These are phyloP conservation scores for Agrocybe praecox DNA, from an alignment of 768 basidiomycete species.

Conservation along the genomic window DNA sequence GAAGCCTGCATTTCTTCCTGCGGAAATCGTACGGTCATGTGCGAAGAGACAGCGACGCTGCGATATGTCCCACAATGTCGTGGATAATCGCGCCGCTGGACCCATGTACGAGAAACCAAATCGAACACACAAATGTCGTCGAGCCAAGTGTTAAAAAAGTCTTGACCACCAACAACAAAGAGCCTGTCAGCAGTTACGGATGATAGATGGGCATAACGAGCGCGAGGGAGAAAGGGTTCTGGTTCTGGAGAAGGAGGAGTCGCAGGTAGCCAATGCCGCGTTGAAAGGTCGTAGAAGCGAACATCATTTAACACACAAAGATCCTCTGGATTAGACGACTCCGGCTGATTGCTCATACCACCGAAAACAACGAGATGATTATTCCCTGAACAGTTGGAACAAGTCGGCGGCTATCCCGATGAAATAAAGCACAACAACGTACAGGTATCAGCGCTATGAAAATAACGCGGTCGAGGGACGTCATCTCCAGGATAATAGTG, in stretches of 20 bases:
- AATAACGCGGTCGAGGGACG: slow-evolving; percentile 85
- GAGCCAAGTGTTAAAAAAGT: slow-evolving; percentile 90
- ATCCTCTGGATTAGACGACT: slow-evolving; percentile 72
- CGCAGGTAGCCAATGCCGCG: slow-evolving; percentile 70
- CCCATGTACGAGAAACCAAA: slow-evolving; percentile 72
- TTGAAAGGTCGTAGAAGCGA: slow-evolving; percentile 80
- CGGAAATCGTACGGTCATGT: slow-evolving; percentile 65
- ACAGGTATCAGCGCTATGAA: slow-evolving; percentile 92
- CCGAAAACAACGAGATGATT: slow-evolving; percentile 92
- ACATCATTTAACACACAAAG: slow-evolving; percentile 93
- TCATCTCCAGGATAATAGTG: slow-evolving; percentile 63
- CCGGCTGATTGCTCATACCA: slow-evolving; percentile 86
- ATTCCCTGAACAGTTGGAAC: slow-evolving; percentile 60
- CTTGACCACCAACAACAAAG: slow-evolving; percentile 94
- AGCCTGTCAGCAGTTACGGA: slow-evolving; percentile 83
- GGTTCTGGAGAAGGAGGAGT: slow-evolving; percentile 35
- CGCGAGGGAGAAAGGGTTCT: slow-evolving; percentile 66
- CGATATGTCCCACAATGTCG: slow-evolving; percentile 98
- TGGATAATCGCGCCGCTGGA: slow-evolving; percentile 77
- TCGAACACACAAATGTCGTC: slow-evolving; percentile 94
- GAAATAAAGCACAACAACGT: slow-evolving; percentile 24
- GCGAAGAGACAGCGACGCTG: slow-evolving; percentile 83
- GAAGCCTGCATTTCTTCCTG: slow-evolving; percentile 57
- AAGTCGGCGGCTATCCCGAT: not conserved
- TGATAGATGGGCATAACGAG: slow-evolving; percentile 94